Evolutionary conservation across 352 stramenopile species (phyloP).

Genomic region (Globisporangium paroecandrum): DNA sequence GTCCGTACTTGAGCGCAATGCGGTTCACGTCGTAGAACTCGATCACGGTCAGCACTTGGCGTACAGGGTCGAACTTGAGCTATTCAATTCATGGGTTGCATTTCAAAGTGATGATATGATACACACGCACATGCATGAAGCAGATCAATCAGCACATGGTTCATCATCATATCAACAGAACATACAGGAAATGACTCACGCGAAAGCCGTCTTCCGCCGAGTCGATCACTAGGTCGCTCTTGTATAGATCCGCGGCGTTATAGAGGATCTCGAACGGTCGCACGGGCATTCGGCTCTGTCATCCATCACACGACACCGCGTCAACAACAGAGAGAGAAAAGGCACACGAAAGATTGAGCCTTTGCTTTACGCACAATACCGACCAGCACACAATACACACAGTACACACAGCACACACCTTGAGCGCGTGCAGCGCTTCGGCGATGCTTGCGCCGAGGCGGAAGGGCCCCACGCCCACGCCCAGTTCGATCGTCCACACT

Average conservation of each 20-base stretch:
- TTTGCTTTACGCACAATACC: neutral
- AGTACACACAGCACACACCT: conserved; percentile 26
- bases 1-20: conserved; percentile 76
- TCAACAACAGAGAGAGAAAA: neutral
- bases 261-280: conserved; percentile 79
- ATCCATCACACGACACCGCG: neutral
- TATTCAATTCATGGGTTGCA: conserved; percentile 17
- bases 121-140: neutral
- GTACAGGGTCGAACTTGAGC: conserved; percentile 65
- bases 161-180: neutral
- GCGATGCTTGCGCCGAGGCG: conserved; percentile 68
- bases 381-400: neutral
- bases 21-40: conserved; percentile 81
- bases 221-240: conserved; percentile 51
- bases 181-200: conserved; percentile 21
- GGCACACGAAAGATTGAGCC: neutral
- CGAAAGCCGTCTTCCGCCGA: conserved; percentile 72
- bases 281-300: conserved; percentile 62
- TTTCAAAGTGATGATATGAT: neutral
- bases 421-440: conserved; percentile 73
- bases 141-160: neutral
- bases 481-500: conserved; percentile 83
- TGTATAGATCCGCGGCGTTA: conserved; percentile 61
- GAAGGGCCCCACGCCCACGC: conserved; percentile 74
- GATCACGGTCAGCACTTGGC: conserved; percentile 64